phyloP scores from a whole-genome alignment of 1,284 basidiomycete species.

The Moesziomyces antarcticus region DNA sequence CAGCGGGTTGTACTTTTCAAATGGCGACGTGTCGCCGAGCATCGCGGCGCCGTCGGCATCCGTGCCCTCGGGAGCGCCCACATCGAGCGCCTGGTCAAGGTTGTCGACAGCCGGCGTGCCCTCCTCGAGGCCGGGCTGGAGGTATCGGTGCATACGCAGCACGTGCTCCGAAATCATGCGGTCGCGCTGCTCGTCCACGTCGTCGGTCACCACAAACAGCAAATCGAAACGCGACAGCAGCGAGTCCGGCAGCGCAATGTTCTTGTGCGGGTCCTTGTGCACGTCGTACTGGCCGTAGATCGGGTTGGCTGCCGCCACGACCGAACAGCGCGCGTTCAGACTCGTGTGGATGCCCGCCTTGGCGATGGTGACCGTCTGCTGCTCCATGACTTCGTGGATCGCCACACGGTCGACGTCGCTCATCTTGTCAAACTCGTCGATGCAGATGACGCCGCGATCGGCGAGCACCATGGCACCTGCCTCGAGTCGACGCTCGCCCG shows the following conservation, averaged over 20 bases:
- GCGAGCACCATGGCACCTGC: conserved; percentile 99
- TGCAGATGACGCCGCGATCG: conserved; percentile 98
- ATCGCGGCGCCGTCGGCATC: conserved; percentile 56
- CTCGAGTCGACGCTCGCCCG: conserved; percentile 90
- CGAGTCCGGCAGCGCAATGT: conserved; percentile 98
- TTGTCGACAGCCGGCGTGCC: conserved; percentile 83
- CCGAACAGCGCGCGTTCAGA: conserved; percentile 96
- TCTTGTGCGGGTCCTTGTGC: conserved; percentile 98
- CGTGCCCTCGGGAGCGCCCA: conserved; percentile 57
- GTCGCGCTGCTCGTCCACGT: conserved; percentile 94
- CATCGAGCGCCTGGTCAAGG: conserved; percentile 72
- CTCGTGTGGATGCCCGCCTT: conserved; percentile 99
- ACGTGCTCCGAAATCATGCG: conserved; percentile 97
- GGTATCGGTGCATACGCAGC: conserved; percentile 94
- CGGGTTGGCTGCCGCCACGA: conserved; percentile 97
- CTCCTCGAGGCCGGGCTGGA: conserved; percentile 95
- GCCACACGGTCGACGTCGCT: conserved; percentile 98
- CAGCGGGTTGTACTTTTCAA: conserved; percentile 96
- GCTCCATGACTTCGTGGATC: conserved; percentile 99
- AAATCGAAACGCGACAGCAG: conserved; percentile 98
- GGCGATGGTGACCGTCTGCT: conserved; percentile 95
- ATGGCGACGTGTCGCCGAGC: conserved; percentile 59
- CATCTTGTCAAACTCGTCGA: conserved; percentile 99
- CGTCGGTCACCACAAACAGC: conserved; percentile 97
- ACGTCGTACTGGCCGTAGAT: conserved; percentile 99